A percentile compares a stretch with the other conserved stretches of the same genome.
Conservation (phyloP, 2,329 filamentous ascomycete species). For the Xylariaceae sp. region DNA sequence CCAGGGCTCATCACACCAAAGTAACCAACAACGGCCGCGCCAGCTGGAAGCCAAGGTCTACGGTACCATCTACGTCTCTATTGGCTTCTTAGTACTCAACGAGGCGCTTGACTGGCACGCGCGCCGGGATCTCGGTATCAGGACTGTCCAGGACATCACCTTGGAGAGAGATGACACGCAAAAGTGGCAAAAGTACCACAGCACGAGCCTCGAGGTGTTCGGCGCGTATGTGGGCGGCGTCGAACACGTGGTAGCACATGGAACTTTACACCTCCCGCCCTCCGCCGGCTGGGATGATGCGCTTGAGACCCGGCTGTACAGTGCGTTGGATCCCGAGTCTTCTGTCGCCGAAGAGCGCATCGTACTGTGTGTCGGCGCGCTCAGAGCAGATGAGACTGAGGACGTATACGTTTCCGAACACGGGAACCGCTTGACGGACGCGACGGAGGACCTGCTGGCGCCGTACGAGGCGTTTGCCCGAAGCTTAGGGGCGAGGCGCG, state of each 20-base stretch:
- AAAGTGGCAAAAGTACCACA: conserved; percentile 8
- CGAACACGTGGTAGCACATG: conserved; percentile 5
- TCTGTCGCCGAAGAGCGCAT: conserved; percentile 6
- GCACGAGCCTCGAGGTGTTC: conserved; percentile 6
- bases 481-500: not conserved
- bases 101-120: conserved; percentile 6
- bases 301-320: conserved; percentile 8
- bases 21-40: not conserved
- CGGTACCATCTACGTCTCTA: conserved; percentile 13
- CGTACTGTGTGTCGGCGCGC: conserved; percentile 11
- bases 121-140: conserved; percentile 2
- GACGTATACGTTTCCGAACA: conserved; percentile 8
- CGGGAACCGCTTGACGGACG: conserved; percentile 8
- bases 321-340: conserved; percentile 14
- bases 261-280: not conserved
- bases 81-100: conserved; percentile 13
- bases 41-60: conserved; percentile 10
- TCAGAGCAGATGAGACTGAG: conserved; percentile 1
- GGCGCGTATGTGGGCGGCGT: conserved; percentile 3
- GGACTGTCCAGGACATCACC: conserved; percentile 7
- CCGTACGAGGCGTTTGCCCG: conserved; percentile 12
- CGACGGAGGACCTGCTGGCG: conserved; percentile 6
- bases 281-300: conserved; percentile 7
- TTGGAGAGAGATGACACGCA: conserved; percentile 1
- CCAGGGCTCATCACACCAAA: not conserved